Conservation (phyloP, 2,329 filamentous ascomycete genomes). For the Trichoderma simmonsii region DNA sequence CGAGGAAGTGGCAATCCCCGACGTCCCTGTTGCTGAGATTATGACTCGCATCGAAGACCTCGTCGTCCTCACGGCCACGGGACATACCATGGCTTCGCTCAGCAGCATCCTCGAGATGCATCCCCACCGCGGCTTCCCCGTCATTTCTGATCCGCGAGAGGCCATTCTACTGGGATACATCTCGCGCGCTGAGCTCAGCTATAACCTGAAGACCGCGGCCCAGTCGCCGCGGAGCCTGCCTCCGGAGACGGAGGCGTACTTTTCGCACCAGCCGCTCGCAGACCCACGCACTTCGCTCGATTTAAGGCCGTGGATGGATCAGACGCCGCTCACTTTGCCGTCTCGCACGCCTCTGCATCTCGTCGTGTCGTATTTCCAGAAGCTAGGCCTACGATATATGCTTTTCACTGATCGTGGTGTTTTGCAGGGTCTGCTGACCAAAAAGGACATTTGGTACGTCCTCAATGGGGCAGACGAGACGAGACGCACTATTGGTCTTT, state of each 20-base stretch:
- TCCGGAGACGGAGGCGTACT: constrained; percentile 74
- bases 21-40: constrained; percentile 79
- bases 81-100: constrained; percentile 79
- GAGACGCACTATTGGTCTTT: constrained; percentile 39
- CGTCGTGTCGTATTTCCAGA: constrained; percentile 91
- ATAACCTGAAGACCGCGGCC: constrained; percentile 62
- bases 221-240: constrained; percentile 58
- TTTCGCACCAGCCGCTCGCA: constrained; percentile 76
- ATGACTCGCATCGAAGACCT: constrained; percentile 94
- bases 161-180: constrained; percentile 89
- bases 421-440: constrained; percentile 83
- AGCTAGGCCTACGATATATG: constrained; percentile 85
- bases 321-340: constrained; percentile 89
- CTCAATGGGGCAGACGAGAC: constrained; percentile 73
- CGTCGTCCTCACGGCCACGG: constrained; percentile 79
- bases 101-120: constrained; percentile 68
- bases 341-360: constrained; percentile 73
- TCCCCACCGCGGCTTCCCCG: constrained; percentile 85
- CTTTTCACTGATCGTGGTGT: constrained; percentile 80
- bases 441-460: constrained; percentile 96
- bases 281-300: constrained; percentile 78
- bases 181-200: constrained; percentile 82
- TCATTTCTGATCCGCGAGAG: constrained; percentile 74
- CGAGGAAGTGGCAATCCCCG: constrained; percentile 75
- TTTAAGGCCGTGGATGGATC: constrained; percentile 96